Evolutionary conservation across 352 stramenopile species (phyloP).

Genomic region (Phytophthora uliginosa): DNA sequence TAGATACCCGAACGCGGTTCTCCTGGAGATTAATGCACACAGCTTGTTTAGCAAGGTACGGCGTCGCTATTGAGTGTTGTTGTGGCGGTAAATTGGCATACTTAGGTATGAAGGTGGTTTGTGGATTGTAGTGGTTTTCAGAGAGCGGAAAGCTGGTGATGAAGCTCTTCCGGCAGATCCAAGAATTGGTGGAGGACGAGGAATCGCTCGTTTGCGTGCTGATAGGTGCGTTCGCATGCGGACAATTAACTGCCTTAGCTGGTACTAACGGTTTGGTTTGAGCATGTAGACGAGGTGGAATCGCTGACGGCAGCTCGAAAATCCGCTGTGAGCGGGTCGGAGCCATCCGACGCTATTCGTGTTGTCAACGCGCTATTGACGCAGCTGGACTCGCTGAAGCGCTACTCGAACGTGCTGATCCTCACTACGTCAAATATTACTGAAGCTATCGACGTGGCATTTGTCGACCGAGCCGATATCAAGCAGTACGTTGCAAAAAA

Average conservation of each 20-base stretch:
- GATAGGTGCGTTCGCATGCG: conserved; percentile 64
- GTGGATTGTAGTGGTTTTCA: conserved; percentile 90
- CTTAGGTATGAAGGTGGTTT: neutral
- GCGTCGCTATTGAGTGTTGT: neutral
- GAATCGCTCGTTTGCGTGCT: conserved; percentile 92
- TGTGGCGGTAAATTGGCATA: neutral
- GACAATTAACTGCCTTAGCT: neutral
- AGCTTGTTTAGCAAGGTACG: conserved; percentile 92
- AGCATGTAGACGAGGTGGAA: conserved; percentile 91
- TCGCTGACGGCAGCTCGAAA: conserved; percentile 89
- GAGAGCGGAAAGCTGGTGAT: conserved; percentile 95
- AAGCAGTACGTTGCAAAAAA: conserved; percentile 76
- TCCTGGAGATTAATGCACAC: conserved; percentile 95
- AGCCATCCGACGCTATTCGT: conserved; percentile 93
- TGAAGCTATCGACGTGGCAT: conserved; percentile 92
- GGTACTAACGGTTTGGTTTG: neutral
- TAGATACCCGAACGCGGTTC: conserved; percentile 70
- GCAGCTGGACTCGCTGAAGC: conserved; percentile 88
- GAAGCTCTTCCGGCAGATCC: conserved; percentile 93
- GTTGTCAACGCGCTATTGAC: conserved; percentile 95
- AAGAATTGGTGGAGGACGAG: conserved; percentile 91
- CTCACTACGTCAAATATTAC: conserved; percentile 96
- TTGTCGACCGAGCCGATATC: conserved; percentile 95
- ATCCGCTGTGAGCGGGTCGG: conserved; percentile 69
- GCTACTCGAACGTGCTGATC: conserved; percentile 91